A percentile compares a stretch with the other conserved stretches of the same genome.
Evolutionary conservation across 257 asterid species (phyloP).

Genomic region (Oldenlandia corymbosa): DNA sequence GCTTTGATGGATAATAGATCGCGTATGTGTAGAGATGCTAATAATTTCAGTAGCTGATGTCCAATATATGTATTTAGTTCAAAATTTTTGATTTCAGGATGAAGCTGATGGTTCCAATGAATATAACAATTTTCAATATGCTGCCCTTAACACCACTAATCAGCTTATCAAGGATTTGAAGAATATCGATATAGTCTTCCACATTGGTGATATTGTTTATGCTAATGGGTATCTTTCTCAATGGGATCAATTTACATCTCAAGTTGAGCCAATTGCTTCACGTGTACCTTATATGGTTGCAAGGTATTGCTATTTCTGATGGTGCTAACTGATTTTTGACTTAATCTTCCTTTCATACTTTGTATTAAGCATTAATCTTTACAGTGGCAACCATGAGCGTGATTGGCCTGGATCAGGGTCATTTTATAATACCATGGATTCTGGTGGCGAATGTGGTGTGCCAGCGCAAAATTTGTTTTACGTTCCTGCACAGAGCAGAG

Average conservation of each 20-base stretch:
- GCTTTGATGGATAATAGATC: no score
- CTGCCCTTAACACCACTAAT: conserved; percentile 79
- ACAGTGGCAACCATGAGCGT: conserved; percentile 89
- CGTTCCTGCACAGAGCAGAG: conserved; percentile 81
- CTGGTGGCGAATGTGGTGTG: conserved; percentile 95
- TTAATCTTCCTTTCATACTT: not conserved
- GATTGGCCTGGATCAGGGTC: conserved; percentile 88
- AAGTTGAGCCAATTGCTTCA: conserved; percentile 76
- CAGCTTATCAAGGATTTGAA: conserved; percentile 64
- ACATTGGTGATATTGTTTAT: conserved; percentile 79
- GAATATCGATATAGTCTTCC: conserved; percentile 76
- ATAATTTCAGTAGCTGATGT: not conserved
- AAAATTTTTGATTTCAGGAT: conserved; percentile 37
- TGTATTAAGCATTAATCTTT: conserved; percentile 12
- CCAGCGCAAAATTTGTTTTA: conserved; percentile 66
- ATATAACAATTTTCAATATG: conserved; percentile 70
- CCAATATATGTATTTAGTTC: not conserved
- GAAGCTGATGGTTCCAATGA: conserved; percentile 97
- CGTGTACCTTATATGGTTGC: conserved; percentile 86
- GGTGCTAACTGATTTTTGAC: not conserved
- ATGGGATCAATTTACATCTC: conserved; percentile 95
- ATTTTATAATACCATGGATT: conserved; percentile 61
- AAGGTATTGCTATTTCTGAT: conserved; percentile 46
- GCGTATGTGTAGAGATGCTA: not conserved
- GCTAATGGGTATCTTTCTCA: conserved; percentile 82